phyloP scores from a whole-genome alignment of 2,329 filamentous ascomycete genomes.

The Aspergillus alliaceus region DNA sequence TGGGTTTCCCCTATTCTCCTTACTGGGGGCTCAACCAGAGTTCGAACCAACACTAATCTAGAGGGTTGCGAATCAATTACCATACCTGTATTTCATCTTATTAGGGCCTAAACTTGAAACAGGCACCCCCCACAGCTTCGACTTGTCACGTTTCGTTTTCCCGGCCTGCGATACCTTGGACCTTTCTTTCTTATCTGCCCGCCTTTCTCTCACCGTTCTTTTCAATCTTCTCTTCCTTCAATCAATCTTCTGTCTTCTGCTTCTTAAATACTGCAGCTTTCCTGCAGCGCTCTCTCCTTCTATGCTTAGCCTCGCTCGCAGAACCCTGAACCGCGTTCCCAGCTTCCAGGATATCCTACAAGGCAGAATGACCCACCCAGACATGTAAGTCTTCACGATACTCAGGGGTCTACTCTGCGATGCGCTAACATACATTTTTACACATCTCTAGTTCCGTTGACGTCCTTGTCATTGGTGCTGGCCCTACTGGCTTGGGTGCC shows the following conservation, averaged over 20 bases:
- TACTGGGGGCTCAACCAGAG: constrained; percentile 12
- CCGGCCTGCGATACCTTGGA: constrained; percentile 20
- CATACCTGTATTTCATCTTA: constrained; percentile 1
- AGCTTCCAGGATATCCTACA: constrained; percentile 48
- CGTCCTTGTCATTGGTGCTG: constrained; percentile 96
- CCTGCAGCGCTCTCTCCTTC: constrained; percentile 34
- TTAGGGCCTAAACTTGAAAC: constrained; percentile 38
- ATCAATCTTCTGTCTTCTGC: constrained; percentile 17
- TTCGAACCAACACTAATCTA: not conserved
- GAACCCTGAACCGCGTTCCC: constrained; percentile 44
- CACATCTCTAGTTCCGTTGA: constrained; percentile 72
- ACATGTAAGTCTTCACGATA: constrained; percentile 36
- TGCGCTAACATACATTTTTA: constrained; percentile 15
- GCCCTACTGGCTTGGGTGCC: constrained; percentile 94
- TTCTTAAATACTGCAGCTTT: constrained; percentile 28
- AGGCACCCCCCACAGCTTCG: constrained; percentile 27
- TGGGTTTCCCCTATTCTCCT: constrained; percentile 17
- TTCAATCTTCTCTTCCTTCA: constrained; percentile 17
- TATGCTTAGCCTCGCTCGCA: constrained; percentile 46
- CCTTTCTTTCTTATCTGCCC: constrained; percentile 25
- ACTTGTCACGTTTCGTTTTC: constrained; percentile 25
- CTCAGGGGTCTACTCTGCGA: constrained; percentile 6
- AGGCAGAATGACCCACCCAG: constrained; percentile 48
- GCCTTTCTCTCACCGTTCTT: constrained; percentile 20
- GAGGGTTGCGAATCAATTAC: constrained; percentile 1